Base-by-base conservation (phyloP, 192 early-diverging fungal species). In the Pilaira anomala region DNA sequence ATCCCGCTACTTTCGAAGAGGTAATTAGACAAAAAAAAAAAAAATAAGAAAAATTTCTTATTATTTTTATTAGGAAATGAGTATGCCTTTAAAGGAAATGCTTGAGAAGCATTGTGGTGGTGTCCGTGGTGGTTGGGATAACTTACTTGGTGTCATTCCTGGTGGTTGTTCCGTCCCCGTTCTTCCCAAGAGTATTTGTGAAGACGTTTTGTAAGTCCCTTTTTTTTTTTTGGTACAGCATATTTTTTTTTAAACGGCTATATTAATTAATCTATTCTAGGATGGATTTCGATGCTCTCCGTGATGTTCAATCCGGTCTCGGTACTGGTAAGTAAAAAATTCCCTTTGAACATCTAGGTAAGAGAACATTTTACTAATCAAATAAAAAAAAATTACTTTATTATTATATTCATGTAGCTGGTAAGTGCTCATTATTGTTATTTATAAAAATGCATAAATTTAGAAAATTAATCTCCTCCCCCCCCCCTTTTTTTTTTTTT, bases 251-350 rank as follows among this genome's bases (percentile, higher is more conserved):
- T n/a, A n/a, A n/a, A n/a, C n/a, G n/a, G n/a, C n/a, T n/a, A n/a
- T n/a, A n/a, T n/a, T n/a, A n/a, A n/a, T n/a, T n/a, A n/a, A n/a
- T n/a, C n/a, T 11, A 8, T 25, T 14, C n/a, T 56, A 76, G 74
- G 50, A 99, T 99, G 97, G 97, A 99, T 76, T 99, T 97, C 83
- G 97, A 99, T 80, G 91, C 92, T 41, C 82, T 99, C 59, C 88
- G 90, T 67, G 97, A 99, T 78, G 87, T 86, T 40, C 86, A 94
- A 71, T 93, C 91, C 66, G 94, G 94, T 45, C 81, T 98, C 45
- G 96, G 96, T 60, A 98, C 96, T 18, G 96, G 39, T 58, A 57
- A 57, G 55, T 57, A 7, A 19, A n/a, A n/a, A 28, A 0, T 8
- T 18, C n/a, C n/a, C n/a, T n/a, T n/a, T n/a, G n/a, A n/a, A n/a